Evolutionary conservation across 768 basidiomycete species (phyloP).

Genomic region (Hygrophoropsis aurantiaca): DNA sequence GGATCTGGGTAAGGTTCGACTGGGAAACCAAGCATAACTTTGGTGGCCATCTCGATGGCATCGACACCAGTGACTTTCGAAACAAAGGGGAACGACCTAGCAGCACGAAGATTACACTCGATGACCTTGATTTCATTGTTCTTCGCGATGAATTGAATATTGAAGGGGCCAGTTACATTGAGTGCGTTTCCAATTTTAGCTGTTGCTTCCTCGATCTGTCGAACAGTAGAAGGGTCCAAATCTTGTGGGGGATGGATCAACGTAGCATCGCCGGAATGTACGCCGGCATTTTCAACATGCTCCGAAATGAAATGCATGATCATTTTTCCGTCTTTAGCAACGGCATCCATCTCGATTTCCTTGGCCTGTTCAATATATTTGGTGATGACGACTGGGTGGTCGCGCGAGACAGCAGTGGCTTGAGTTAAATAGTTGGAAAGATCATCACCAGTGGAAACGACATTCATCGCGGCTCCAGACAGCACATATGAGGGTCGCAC

Average conservation of each 20-base stretch:
- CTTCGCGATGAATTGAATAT: conserved; percentile 99
- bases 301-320: conserved; percentile 99
- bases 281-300: conserved; percentile 97
- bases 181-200: conserved; percentile 97
- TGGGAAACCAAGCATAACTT: conserved; percentile 92
- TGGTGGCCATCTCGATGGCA: conserved; percentile 98
- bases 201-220: conserved; percentile 95
- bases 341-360: conserved; percentile 99
- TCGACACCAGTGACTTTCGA: conserved; percentile 98
- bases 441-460: conserved; percentile 92
- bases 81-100: conserved; percentile 98
- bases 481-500: conserved; percentile 98
- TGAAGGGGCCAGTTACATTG: conserved; percentile 98
- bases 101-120: conserved; percentile 97
- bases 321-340: conserved; percentile 96
- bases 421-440: conserved; percentile 89
- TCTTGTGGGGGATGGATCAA: conserved; percentile 98
- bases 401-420: conserved; percentile 93
- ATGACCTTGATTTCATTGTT: conserved; percentile 99
- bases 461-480: conserved; percentile 99
- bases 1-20: conserved; percentile 89
- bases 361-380: conserved; percentile 99
- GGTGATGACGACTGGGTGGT: conserved; percentile 96
- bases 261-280: conserved; percentile 98
- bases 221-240: conserved; percentile 93